Evolutionary conservation across 495 filamentous ascomycete species (phyloP), one percentile per base, ranked within the genome.

Genomic region (Choiromyces venosus): DNA sequence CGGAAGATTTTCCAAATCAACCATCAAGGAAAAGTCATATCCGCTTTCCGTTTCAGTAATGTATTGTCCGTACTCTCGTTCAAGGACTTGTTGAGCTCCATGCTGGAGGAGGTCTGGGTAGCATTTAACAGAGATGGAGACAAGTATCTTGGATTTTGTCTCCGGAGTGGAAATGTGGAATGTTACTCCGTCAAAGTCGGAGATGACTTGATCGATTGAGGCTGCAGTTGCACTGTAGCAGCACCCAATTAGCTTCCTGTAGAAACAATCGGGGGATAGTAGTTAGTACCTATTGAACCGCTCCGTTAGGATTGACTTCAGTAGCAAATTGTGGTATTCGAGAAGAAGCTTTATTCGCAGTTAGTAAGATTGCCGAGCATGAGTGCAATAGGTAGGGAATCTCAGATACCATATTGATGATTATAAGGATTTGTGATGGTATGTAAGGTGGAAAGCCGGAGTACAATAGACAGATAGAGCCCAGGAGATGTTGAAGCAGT

Each of bases 121-220:
- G 85, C 95, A 99, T 85, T 94, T 92, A 73, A 99, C 90, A 78
- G 92, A 86, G 79, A 99, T 91, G 35, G 94, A 97, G 52, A 99
- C 89, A 65, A 95, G 87, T 79, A 98, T 97, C 84, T 93, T 91
- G 56, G 92, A 89, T 86, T 96, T 97, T 70, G 89, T 85, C 80
- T 97, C 92, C 39, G 93, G 96, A 10, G 95, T 99, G 37, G 93
- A 97, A 75, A 99, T 90, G 83, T 99, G 95, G 84, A 97, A 99
- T 73, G 91, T 95, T 70, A 97, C 94, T 77, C 93, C 93, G 82
- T 99, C 95, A 82, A 99, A 99, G 82, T 99, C 95, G 78, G 94
- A 97, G 65, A 95, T 94, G 71, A 96, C 90, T 85, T 99, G 95
- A 84, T 98, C 96, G 84, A 99, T 94, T 80, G 91, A 91, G 65